Conservation (phyloP, 495 filamentous ascomycete genomes). For the Talaromyces liani region DNA sequence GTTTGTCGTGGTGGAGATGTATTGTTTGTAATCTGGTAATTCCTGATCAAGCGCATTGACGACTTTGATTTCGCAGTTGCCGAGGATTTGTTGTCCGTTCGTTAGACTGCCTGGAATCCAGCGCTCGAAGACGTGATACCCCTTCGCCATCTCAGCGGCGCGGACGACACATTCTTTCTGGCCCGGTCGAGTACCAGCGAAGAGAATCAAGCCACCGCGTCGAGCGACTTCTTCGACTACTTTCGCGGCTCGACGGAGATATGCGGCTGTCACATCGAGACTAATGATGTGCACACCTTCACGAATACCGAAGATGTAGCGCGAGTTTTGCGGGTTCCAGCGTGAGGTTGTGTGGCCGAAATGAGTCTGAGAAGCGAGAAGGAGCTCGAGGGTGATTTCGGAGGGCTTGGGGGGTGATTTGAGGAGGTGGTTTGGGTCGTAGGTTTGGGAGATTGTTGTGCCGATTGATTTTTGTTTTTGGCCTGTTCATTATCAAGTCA, state of each 20-base stretch:
- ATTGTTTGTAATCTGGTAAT: constrained; percentile 54
- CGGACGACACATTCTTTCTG: constrained; percentile 72
- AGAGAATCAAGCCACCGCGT: constrained; percentile 77
- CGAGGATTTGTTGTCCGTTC: constrained; percentile 83
- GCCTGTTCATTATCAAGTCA: constrained; percentile 13
- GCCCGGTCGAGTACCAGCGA: constrained; percentile 77
- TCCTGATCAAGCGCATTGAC: constrained; percentile 64
- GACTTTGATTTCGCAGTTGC: constrained; percentile 54
- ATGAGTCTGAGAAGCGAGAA: constrained; percentile 86
- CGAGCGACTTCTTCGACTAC: constrained; percentile 82
- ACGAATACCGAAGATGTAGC: constrained; percentile 90
- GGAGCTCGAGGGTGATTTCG: constrained; percentile 82
- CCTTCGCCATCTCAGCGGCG: constrained; percentile 68
- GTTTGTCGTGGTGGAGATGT: constrained; percentile 39
- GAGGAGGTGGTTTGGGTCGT: constrained; percentile 61
- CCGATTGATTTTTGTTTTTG: constrained; percentile 26
- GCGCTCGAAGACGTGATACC: constrained; percentile 85
- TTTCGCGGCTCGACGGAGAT: constrained; percentile 82
- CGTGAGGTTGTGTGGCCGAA: constrained; percentile 86
- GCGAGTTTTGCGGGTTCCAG: constrained; percentile 92
- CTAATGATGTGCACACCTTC: constrained; percentile 91
- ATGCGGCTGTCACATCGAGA: constrained; percentile 75
- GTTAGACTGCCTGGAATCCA: constrained; percentile 93
- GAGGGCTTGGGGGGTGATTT: constrained; percentile 63
- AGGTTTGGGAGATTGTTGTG: constrained; percentile 26